phyloP scores from a whole-genome alignment of 306 rosid species.

The Cyclanthera cordifolia region DNA sequence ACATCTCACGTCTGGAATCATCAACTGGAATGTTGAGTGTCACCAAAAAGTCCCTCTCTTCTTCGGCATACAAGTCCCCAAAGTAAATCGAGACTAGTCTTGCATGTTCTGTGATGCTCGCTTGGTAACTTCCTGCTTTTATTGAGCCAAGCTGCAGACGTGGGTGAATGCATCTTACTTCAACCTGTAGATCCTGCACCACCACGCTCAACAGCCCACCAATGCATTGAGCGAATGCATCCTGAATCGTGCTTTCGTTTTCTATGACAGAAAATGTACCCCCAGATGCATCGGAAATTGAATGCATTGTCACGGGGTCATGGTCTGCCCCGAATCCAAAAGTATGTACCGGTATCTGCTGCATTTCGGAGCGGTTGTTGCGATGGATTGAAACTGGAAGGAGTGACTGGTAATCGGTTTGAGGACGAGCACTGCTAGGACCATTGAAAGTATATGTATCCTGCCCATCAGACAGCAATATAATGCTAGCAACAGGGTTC shows the following conservation, averaged over 20 bases:
- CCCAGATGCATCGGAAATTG: slow-evolving; percentile 70
- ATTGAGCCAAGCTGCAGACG: slow-evolving; percentile 43
- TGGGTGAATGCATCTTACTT: slow-evolving; percentile 48
- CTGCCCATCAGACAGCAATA: slow-evolving; percentile 83
- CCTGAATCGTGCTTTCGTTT: slow-evolving; percentile 76
- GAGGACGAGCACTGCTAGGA: slow-evolving; percentile 25
- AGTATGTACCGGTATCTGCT: slow-evolving; percentile 76
- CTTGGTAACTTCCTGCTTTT: slow-evolving; percentile 67
- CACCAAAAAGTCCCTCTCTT: slow-evolving; percentile 76
- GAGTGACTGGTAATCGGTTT: slow-evolving; percentile 40
- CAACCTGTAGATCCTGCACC: slow-evolving; percentile 61
- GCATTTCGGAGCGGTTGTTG: slow-evolving; percentile 24
- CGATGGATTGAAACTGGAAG: slow-evolving; percentile 48
- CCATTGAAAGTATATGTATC: slow-evolving; percentile 44
- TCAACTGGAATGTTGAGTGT: slow-evolving; percentile 62
- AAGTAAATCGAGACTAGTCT: slow-evolving; percentile 52
- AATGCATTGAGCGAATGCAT: slow-evolving; percentile 95
- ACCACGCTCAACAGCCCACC: slow-evolving; percentile 94
- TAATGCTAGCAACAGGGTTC: slow-evolving; percentile 83
- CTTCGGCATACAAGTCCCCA: slow-evolving; percentile 89
- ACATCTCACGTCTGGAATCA: slow-evolving; percentile 34
- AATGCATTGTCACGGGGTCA: slow-evolving; percentile 70
- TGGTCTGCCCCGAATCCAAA: slow-evolving; percentile 91
- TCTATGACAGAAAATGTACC: slow-evolving; percentile 97
- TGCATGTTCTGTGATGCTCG: slow-evolving; percentile 33